Percentiles rank a stretch among this genome's conserved stretches.
These are phyloP conservation scores for carrot (Daucus carota) DNA, from an alignment of 129 eudicot species.

Conservation along the genomic window DH1_v3.0 NC_030383.2:55763001-55763500, in stretches of 20 bases:
- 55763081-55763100: too few species aligned
- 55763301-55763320: constrained; percentile 27
- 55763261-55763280: constrained; percentile 24
- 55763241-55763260: constrained; percentile 15
- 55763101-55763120: too few species aligned
- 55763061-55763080: too few species aligned
- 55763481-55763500: constrained; percentile 21
- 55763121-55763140: too few species aligned
- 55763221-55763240: not conserved
- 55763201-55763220: not conserved
- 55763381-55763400: constrained; percentile 30
- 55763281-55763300: constrained; percentile 21
- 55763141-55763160: too few species aligned
- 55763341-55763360: constrained; percentile 31
- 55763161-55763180: not conserved
- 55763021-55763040: too few species aligned
- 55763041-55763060: too few species aligned
- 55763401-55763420: constrained; percentile 25
- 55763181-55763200: not conserved
- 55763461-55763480: constrained; percentile 4
- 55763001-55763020: too few species aligned
- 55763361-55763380: constrained; percentile 23
- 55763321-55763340: constrained; percentile 24
- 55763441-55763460: not conserved
- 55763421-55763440: constrained; percentile 20